phyloP scores from a whole-genome alignment of 2,329 filamentous ascomycete species.

The Ilyonectria mors-panacis region DNA sequence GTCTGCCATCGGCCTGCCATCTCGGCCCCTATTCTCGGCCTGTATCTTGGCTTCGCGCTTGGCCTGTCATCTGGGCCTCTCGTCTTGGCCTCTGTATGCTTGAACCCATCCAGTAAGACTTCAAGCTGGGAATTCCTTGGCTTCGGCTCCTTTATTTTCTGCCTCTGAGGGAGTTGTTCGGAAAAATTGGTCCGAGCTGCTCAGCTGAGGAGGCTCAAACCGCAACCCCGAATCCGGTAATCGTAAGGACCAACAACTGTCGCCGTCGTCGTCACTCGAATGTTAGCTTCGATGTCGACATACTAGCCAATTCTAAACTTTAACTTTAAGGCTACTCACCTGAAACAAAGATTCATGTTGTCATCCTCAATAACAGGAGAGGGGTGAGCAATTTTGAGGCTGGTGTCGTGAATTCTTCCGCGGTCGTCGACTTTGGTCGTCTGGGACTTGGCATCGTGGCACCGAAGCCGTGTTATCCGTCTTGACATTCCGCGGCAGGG shows the following conservation, averaged over 20 bases:
- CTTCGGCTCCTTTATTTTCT: neutral
- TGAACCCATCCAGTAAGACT: neutral
- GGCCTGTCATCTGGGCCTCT: too few species aligned
- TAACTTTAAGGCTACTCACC: slow-evolving; percentile 8
- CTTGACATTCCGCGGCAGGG: slow-evolving; percentile 9
- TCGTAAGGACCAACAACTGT: neutral
- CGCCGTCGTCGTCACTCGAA: neutral
- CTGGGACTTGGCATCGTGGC: slow-evolving; percentile 1
- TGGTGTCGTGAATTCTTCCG: neutral
- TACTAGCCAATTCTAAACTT: neutral
- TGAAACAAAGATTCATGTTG: slow-evolving; percentile 4
- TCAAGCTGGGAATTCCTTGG: neutral
- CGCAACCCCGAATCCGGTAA: neutral
- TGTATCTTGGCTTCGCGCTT: too few species aligned
- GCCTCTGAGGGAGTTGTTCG: neutral
- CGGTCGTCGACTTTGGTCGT: neutral
- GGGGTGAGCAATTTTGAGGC: neutral
- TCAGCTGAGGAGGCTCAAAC: neutral
- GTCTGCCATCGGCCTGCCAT: neutral
- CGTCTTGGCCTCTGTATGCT: neutral
- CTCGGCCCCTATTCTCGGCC: too few species aligned
- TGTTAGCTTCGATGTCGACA: slow-evolving; percentile 1
- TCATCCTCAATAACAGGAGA: neutral
- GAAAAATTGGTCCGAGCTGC: neutral
- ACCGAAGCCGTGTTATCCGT: slow-evolving; percentile 21